Evolutionary conservation across 108 stramenopile genomes (phyloP).

Genomic region (Nannochloropsis oceanica): DNA sequence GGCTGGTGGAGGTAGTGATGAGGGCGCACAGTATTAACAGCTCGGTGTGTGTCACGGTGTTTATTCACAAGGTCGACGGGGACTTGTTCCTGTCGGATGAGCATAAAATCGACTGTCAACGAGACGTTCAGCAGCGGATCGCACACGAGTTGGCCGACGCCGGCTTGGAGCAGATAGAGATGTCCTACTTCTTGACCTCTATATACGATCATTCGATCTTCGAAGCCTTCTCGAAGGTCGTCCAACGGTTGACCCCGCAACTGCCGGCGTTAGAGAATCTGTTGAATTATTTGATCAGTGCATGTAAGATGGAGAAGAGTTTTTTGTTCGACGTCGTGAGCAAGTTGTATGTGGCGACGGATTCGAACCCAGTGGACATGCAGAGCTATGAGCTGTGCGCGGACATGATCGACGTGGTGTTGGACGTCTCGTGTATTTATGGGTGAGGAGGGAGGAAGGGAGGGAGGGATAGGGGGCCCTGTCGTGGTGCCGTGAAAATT

Average conservation of each 20-base stretch:
- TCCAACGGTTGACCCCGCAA: slow-evolving; percentile 74
- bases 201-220: slow-evolving; percentile 97
- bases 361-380: slow-evolving; percentile 85
- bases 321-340: slow-evolving; percentile 93
- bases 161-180: slow-evolving; percentile 49
- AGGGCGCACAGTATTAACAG: slow-evolving; percentile 70
- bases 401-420: slow-evolving; percentile 98
- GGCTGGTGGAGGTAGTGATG: slow-evolving; percentile 68
- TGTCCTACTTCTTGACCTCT: slow-evolving; percentile 67
- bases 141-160: slow-evolving; percentile 29
- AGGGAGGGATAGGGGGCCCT: background rate
- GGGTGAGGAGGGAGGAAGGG: slow-evolving; percentile 35
- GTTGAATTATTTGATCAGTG: slow-evolving; percentile 67
- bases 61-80: slow-evolving; percentile 99
- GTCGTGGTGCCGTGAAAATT: too few species aligned
- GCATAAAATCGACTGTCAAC: slow-evolving; percentile 84
- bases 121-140: slow-evolving; percentile 52
- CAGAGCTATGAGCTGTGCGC: slow-evolving; percentile 84
- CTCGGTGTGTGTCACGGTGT: slow-evolving; percentile 72
- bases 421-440: slow-evolving; percentile 98
- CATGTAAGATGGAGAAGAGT: slow-evolving; percentile 91
- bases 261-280: slow-evolving; percentile 78
- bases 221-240: slow-evolving; percentile 58
- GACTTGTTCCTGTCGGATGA: slow-evolving; percentile 92
- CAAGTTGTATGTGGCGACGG: slow-evolving; percentile 88